Percentiles rank a stretch among this genome's conserved stretches.
These are phyloP conservation scores for Colletotrichum siamense DNA, from an alignment of 2,329 filamentous ascomycete genomes.

Conservation along the genomic window DNA sequence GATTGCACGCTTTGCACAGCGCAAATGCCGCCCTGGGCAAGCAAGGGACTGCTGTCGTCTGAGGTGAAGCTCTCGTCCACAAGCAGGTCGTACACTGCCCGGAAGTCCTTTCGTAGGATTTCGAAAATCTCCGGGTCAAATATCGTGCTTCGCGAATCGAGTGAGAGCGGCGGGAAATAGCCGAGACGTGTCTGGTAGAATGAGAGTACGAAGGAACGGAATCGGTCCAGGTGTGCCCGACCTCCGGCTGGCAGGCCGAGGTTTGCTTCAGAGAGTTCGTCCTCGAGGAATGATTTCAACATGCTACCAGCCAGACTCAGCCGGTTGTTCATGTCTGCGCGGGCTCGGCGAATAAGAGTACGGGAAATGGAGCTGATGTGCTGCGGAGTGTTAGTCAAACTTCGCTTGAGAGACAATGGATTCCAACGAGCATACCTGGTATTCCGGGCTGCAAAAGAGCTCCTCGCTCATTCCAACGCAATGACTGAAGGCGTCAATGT, in stretches of 20 bases:
- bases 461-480: conserved; percentile 78
- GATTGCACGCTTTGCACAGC: conserved; percentile 70
- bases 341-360: conserved; percentile 68
- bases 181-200: conserved; percentile 73
- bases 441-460: conserved; percentile 63
- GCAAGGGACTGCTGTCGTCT: conserved; percentile 54
- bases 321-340: conserved; percentile 68
- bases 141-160: conserved; percentile 41
- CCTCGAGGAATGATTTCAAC: conserved; percentile 71
- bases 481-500: conserved; percentile 77
- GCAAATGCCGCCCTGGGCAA: conserved; percentile 71
- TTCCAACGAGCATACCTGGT: conserved; percentile 53
- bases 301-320: conserved; percentile 63
- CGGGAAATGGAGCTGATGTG: conserved; percentile 59
- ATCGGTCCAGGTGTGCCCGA: conserved; percentile 73
- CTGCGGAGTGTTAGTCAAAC: conserved; percentile 39
- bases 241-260: conserved; percentile 68
- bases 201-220: conserved; percentile 70
- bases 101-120: conserved; percentile 73
- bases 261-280: conserved; percentile 70
- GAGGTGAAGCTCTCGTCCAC: conserved; percentile 65
- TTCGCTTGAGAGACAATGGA: neutral
- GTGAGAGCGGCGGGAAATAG: conserved; percentile 69
- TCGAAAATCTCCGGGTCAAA: conserved; percentile 65
- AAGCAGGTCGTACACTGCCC: conserved; percentile 72